Evolutionary conservation across 2,329 filamentous ascomycete genomes (phyloP).

Genomic region (Microsporum audouinii): DNA sequence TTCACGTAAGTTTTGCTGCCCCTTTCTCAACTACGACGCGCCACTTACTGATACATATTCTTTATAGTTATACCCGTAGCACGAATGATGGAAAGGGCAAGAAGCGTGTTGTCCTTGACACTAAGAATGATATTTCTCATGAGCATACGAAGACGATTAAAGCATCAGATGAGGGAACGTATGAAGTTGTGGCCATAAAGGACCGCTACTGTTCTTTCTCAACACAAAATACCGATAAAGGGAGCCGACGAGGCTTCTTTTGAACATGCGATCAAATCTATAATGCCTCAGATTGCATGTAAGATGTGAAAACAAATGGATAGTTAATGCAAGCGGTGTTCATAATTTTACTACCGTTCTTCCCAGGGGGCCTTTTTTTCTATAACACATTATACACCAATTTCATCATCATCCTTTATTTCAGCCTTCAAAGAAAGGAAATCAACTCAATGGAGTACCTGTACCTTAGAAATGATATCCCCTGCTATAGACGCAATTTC

Average conservation of each 20-base stretch:
- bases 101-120: constrained; percentile 72
- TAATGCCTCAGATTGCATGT: neutral
- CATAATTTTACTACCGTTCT: neutral
- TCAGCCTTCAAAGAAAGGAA: neutral
- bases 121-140: constrained; percentile 72
- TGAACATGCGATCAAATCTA: neutral
- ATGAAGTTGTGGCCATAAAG: constrained; percentile 93
- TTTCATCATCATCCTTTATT: neutral
- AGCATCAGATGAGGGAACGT: constrained; percentile 87
- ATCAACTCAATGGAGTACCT: constrained; percentile 31
- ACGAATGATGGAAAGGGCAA: constrained; percentile 72
- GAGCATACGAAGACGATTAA: constrained; percentile 71
- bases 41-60: neutral
- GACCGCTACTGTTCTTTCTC: constrained; percentile 86
- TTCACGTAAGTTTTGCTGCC: constrained; percentile 51
- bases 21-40: neutral
- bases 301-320: neutral
- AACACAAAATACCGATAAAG: constrained; percentile 42
- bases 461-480: constrained; percentile 56
- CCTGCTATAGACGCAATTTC: constrained; percentile 44
- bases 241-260: neutral
- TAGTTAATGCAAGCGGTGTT: neutral
- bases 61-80: constrained; percentile 62
- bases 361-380: neutral
- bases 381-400: neutral